Evolutionary conservation across 139 green algal genomes (phyloP), one percentile per base, ranked within the genome.

Genomic region (Marvania coccoides): DNA sequence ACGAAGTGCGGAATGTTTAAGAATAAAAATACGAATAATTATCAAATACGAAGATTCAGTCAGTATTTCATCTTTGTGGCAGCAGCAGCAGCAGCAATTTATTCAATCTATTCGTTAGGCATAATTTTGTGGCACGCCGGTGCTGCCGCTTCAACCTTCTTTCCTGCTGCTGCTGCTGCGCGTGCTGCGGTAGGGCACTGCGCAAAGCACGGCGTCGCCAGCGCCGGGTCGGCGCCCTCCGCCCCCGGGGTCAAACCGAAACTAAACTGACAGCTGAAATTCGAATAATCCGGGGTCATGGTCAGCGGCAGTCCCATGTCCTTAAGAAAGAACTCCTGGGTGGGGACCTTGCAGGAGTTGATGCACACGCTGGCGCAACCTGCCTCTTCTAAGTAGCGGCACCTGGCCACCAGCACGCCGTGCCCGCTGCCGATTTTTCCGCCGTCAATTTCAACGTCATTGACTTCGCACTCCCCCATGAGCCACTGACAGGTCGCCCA

Each of bases 221-320:
- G 85, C 0, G 85, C 85, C 7, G 78, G 67, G 66, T 96, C 90
- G 6, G 74, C n/a, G 1, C 71, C 60, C 19, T 79, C 54, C 1
- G 81, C 75, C 12, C 62, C 31, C 23, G 88, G 84, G 24, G 59
- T 66, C 19, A 42, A 31, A 30, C 57, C 56, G 45, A 68, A 67
- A 0, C 34, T 12, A 68, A 67, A 61, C 29, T 61, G 38, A 37
- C 86, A 93, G 36, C 67, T 85, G 70, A 87, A 96, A 58, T 91
- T 86, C 2, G 94, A 85, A 55, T 95, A 97, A 69, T 97, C 91
- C 39, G 90, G 90, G 7, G 78, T 88, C 88, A 97, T 90, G 2
- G 79, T 86, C n/a, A 97, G 67, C 0, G 71, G 58, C 24, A 97
- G 57, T 1, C 90, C 90, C 90, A 97, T 97, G 63, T 96, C 75